Evolutionary conservation across 169 alveolate genomes (phyloP).

Genomic region (Plasmodium knowlesi): DNA sequence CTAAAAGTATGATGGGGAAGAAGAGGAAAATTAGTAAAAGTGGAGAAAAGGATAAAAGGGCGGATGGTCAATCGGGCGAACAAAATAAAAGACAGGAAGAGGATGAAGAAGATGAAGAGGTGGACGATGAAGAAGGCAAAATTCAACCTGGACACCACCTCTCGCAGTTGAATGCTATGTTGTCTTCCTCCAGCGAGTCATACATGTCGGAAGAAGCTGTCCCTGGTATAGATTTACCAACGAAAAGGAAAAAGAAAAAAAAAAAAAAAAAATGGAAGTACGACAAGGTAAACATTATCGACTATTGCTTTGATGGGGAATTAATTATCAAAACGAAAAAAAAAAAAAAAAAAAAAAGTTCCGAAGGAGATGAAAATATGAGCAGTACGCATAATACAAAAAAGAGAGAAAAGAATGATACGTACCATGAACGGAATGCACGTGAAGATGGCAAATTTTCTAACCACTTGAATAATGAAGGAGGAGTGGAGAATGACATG

Average conservation of each 20-base stretch:
- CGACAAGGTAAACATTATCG: slow-evolving; percentile 37
- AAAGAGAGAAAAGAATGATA: neutral
- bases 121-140: neutral
- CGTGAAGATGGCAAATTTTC: neutral
- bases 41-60: neutral
- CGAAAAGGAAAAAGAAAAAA: neutral
- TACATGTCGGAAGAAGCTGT: neutral
- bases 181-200: slow-evolving; percentile 2
- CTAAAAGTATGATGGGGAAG: neutral
- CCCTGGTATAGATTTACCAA: neutral
- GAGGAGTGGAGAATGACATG: neutral
- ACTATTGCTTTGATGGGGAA: slow-evolving; percentile 74
- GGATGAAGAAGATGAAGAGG: neutral
- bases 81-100: neutral
- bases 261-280: slow-evolving; percentile 47
- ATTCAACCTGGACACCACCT: neutral
- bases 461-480: neutral
- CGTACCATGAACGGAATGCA: neutral
- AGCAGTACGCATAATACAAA: neutral
- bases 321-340: slow-evolving; percentile 41
- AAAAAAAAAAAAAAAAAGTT: slow-evolving; percentile 7
- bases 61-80: neutral
- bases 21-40: neutral
- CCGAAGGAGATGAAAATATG: neutral
- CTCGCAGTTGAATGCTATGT: neutral